Conservation (phyloP, 768 basidiomycete species). For the Naganishia onofrii region DNA sequence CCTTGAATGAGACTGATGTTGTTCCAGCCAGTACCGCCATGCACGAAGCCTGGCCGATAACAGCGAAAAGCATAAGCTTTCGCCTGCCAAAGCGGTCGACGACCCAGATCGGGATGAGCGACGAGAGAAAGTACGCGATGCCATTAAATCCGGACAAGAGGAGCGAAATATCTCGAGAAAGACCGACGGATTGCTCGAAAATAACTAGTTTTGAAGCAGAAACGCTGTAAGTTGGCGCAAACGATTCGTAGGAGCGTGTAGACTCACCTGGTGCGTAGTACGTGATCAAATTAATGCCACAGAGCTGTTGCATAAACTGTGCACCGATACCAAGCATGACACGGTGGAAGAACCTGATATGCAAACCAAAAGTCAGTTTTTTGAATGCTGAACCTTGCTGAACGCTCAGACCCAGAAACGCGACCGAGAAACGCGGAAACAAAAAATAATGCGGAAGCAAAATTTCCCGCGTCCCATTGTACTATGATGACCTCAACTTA, state of each 20-base stretch:
- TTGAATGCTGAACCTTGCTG: too few relatives aligned
- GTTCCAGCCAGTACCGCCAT: conserved; percentile 53
- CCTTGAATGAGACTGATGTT: conserved; percentile 32
- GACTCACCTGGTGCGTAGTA: conserved; percentile 24
- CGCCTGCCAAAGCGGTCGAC: conserved; percentile 55
- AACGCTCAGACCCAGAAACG: conserved; percentile 51
- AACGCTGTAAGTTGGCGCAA: neutral
- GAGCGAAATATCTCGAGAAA: conserved; percentile 48
- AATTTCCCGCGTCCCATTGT: neutral
- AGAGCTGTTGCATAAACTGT: conserved; percentile 36
- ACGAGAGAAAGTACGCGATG: conserved; percentile 51
- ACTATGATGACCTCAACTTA: neutral
- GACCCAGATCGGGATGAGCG: conserved; percentile 49
- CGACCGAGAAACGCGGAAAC: too few relatives aligned
- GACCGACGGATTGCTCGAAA: conserved; percentile 52
- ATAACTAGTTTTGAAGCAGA: conserved; percentile 26
- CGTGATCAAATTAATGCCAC: conserved; percentile 26
- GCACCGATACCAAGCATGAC: conserved; percentile 35
- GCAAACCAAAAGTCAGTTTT: conserved; percentile 3
- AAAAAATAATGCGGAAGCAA: conserved; percentile 45
- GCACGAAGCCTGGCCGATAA: conserved; percentile 53
- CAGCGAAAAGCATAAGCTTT: conserved; percentile 55
- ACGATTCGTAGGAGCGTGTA: neutral
- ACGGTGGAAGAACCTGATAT: conserved; percentile 32
- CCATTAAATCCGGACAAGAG: conserved; percentile 53